Conservation (phyloP, 768 basidiomycete genomes). For the Tylopilus cervinicoccineus region DNA sequence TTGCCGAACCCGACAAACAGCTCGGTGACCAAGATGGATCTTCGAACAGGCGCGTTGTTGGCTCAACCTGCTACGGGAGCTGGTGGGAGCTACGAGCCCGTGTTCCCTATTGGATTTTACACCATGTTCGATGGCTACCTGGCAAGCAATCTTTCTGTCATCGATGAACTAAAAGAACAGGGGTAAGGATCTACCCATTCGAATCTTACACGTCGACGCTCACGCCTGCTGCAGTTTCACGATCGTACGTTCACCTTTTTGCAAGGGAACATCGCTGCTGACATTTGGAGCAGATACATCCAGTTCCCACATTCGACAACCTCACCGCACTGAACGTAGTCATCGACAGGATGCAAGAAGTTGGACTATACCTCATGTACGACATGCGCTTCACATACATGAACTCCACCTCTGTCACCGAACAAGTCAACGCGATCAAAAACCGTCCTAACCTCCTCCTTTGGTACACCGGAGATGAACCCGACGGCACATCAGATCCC, state of each 20-base stretch:
- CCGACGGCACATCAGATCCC: conserved; percentile 67
- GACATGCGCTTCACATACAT: conserved; percentile 76
- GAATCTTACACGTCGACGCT: background rate
- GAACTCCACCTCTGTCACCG: conserved; percentile 57
- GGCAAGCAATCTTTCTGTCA: conserved; percentile 18
- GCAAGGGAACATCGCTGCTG: background rate
- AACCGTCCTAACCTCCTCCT: conserved; percentile 62
- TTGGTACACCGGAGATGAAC: conserved; percentile 76
- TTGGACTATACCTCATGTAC: conserved; percentile 73
- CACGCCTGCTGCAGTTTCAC: conserved; percentile 9
- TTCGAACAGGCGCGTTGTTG: conserved; percentile 53
- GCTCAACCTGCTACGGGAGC: conserved; percentile 49
- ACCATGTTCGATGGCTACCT: conserved; percentile 39
- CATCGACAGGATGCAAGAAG: conserved; percentile 68
- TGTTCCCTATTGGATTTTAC: conserved; percentile 45
- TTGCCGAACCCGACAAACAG: conserved; percentile 48
- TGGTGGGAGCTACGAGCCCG: conserved; percentile 46
- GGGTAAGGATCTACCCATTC: conserved; percentile 16
- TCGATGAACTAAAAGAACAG: conserved; percentile 32
- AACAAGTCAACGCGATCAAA: conserved; percentile 68
- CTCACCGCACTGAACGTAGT: conserved; percentile 53
- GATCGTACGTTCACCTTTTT: conserved; percentile 29
- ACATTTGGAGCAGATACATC: conserved; percentile 49
- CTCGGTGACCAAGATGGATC: conserved; percentile 61
- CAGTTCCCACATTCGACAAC: conserved; percentile 63